These are phyloP conservation scores for Pholiota molesta DNA, from an alignment of 768 basidiomycete species.

Conservation along the genomic window DNA sequence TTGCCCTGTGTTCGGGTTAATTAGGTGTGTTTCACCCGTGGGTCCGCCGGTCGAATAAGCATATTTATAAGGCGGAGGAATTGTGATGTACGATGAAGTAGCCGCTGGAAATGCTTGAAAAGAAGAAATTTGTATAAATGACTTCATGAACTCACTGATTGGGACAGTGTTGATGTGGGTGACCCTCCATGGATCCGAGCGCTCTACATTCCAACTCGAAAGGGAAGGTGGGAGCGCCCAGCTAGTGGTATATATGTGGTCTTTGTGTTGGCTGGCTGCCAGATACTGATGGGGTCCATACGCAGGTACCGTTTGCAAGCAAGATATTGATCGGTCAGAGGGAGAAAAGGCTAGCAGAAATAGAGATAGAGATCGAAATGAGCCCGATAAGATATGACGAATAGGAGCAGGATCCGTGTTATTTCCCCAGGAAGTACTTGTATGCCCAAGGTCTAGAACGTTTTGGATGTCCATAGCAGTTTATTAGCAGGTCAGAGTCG, in stretches of 20 bases:
- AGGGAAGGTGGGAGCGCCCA: constrained; percentile 53
- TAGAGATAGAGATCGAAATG: constrained; percentile 54
- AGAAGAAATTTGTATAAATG: neutral
- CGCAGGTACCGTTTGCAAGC: constrained; percentile 43
- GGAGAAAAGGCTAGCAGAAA: constrained; percentile 54
- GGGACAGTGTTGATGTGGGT: constrained; percentile 45
- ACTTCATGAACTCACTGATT: constrained; percentile 39
- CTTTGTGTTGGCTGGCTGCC: constrained; percentile 36
- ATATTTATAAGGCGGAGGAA: constrained; percentile 50
- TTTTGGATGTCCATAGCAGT: constrained; percentile 18
- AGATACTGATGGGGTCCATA: constrained; percentile 59
- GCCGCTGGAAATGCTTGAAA: constrained; percentile 37
- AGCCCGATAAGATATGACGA: constrained; percentile 47
- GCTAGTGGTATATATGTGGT: constrained; percentile 48
- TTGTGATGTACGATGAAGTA: constrained; percentile 53
- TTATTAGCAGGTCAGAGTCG: neutral
- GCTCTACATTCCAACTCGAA: constrained; percentile 46
- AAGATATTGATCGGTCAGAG: constrained; percentile 36
- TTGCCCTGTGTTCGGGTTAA: constrained; percentile 38
- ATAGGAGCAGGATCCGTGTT: neutral
- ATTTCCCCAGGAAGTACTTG: neutral
- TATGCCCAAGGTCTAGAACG: constrained; percentile 2
- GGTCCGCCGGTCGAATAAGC: constrained; percentile 56
- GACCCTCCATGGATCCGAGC: constrained; percentile 30
- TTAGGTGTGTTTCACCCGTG: constrained; percentile 48